Evolutionary conservation across 164 flowering plant genomes (phyloP).

Genomic region (Piper longum): DNA sequence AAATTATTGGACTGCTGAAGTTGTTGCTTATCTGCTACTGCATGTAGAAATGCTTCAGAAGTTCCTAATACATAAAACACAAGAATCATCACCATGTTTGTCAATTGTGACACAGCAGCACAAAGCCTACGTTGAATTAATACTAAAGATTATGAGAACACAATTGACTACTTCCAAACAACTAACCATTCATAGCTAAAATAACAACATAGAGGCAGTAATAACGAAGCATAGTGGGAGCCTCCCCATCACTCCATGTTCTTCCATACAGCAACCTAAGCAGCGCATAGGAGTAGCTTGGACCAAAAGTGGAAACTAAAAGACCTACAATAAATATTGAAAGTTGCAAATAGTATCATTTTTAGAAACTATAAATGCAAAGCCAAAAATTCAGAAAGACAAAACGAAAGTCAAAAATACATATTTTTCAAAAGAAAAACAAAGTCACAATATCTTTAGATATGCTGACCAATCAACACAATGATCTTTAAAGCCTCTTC

Average conservation of each 20-base stretch:
- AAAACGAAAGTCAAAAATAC: neutral
- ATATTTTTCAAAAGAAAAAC: neutral
- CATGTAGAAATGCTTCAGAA: conserved; percentile 95
- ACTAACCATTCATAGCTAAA: conserved; percentile 93
- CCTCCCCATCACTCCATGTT: conserved; percentile 99
- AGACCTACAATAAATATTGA: conserved; percentile 41
- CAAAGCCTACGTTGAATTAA: neutral
- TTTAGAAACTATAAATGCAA: neutral
- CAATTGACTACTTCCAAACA: neutral
- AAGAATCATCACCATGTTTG: neutral
- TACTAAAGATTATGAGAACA: neutral
- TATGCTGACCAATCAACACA: conserved; percentile 55
- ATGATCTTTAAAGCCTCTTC: conserved; percentile 81
- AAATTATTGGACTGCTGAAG: conserved; percentile 64
- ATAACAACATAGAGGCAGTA: conserved; percentile 76
- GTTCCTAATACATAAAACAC: conserved; percentile 47
- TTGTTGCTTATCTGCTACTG: conserved; percentile 70
- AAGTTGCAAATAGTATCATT: neutral
- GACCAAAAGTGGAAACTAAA: conserved; percentile 84
- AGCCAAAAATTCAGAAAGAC: neutral
- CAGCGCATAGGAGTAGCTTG: conserved; percentile 84
- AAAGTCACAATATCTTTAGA: neutral
- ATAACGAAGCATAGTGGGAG: conserved; percentile 56
- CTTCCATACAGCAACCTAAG: conserved; percentile 75
- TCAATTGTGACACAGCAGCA: neutral